Evolutionary conservation across 371 early-diverging fungal species (phyloP), one percentile per base, ranked within the genome.

Genomic region (Polyrhizophydium stewartii): DNA sequence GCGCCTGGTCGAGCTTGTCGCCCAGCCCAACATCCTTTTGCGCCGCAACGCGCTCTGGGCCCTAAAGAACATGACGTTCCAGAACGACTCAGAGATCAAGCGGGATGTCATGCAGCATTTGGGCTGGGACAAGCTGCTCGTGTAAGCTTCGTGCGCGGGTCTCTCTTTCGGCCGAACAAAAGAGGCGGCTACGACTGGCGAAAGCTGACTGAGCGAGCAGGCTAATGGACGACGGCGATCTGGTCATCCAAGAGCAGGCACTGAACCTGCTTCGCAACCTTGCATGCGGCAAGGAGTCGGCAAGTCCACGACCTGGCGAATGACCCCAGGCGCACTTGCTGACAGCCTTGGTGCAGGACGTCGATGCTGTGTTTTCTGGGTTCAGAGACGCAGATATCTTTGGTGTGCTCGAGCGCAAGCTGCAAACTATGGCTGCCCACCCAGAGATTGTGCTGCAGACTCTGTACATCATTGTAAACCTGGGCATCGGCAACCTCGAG

Each of bases 11-110:
- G 75, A 76, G 24, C 81, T 89, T 63, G 77, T 86, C 1, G 77
- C 86, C 46, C 71, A 28, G 68, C 28, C 38, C 28, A 53, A 75
- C 27, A 46, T 37, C 22, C 24, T 32, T 40, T 32, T 92, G 13
- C 77, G 88, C 51, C 64, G 90, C 40, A 92, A 94, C 66, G 86
- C 88, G 10, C 76, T 91, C 1, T 94, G 93, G 92, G 90, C 90
- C 1, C 68, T 94, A 52, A 92, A 91, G 55, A 94, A 91, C 70
- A 68, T 92, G 33, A 73, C 91, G 19, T 92, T 74, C 68, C 82
- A 84, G 53, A 88, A 92, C 1, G 86, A 88, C 38, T 65, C 85
- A 19, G 78, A 75, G 0, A 77, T 85, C 24, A 92, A 92, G 68
- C 73, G 77, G 35, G 66, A 75, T 13, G 88, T 92, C 0, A 90